A percentile compares a stretch with the other conserved stretches of the same genome.
phyloP scores from a whole-genome alignment of 768 basidiomycete species.

The Tricholoma sp. region DNA sequence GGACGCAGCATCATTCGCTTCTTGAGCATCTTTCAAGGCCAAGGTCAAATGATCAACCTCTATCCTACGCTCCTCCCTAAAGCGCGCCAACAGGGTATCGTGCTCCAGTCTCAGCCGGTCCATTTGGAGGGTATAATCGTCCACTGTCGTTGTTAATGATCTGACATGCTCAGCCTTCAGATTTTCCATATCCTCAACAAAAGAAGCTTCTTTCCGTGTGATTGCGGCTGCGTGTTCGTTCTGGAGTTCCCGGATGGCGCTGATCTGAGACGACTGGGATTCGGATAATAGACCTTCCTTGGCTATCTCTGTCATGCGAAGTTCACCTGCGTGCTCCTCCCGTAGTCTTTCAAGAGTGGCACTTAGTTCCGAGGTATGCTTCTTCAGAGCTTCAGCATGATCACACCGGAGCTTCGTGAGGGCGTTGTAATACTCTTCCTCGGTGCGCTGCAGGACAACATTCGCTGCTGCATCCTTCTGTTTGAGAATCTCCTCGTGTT shows the following conservation, averaged over 20 bases:
- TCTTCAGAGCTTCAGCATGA: constrained; percentile 62
- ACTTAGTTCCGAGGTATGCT: constrained; percentile 53
- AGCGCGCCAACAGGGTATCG: constrained; percentile 42
- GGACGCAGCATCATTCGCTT: constrained; percentile 32
- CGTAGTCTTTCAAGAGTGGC: constrained; percentile 65
- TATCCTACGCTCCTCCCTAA: constrained; percentile 49
- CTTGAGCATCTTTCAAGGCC: constrained; percentile 39
- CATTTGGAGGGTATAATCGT: constrained; percentile 54
- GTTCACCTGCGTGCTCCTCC: constrained; percentile 70
- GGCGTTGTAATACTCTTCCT: constrained; percentile 79
- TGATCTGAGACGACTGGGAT: constrained; percentile 61
- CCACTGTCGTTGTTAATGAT: constrained; percentile 48
- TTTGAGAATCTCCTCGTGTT: constrained; percentile 53
- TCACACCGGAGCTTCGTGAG: constrained; percentile 72
- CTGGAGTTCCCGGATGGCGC: constrained; percentile 61
- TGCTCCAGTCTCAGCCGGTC: constrained; percentile 62
- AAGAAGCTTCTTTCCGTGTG: constrained; percentile 58
- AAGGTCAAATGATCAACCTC: constrained; percentile 46
- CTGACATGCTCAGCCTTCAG: constrained; percentile 61
- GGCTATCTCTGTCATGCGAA: constrained; percentile 72
- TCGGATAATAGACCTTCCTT: constrained; percentile 71
- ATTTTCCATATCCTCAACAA: constrained; percentile 59
- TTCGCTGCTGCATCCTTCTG: constrained; percentile 57
- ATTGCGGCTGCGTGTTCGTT: constrained; percentile 69
- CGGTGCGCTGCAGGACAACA: constrained; percentile 57